Base-by-base conservation (phyloP, 2,329 filamentous ascomycete species). In the Pseudogymnoascus sp. region DNA sequence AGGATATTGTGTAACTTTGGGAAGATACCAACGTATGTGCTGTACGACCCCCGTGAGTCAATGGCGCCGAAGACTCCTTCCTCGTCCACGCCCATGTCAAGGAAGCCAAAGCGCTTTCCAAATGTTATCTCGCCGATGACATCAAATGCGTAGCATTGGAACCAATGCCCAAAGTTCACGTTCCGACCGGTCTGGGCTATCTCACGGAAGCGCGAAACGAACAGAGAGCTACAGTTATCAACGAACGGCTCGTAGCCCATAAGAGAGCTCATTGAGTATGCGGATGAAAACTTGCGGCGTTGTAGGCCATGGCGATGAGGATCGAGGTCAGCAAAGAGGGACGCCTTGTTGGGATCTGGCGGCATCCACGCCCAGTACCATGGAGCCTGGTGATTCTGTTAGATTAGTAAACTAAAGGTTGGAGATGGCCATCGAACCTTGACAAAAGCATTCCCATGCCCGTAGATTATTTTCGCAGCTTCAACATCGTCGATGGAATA, bases 171-270 rank as follows among this genome's bases (percentile, higher is more conserved):
- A 12, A 79, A 75, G 16, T 76, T 69, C n/a, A 77, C 65, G 2
- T 70, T 68, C 11, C 65, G 4, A 21, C 64, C 53, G 16, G 18
- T 21, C 40, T 66, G 50, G 77, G 65, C 2, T 69, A 71, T 3
- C 65, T 60, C 25, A 6, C 67, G 64, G 0, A 77, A 66, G 2
- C 68, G 65, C 11, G 68, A 64, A 1, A 69, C 63, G 21, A 82
- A 75, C 0, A 82, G 64, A 11, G 76, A 73, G 1, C 75, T 73
- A 64, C 79, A 81, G 5, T 78, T 72, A 65, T 83, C 75, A 5
- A 81, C 79, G 62, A 78, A 80, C 0, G 71, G 68, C 67, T 83
- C 80, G 62, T 81, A 83, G 42, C 74, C 72, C 1, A 81, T 71
- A 2, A 83, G 67, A 4, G 77, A 76, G 28, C 74, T 78, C 77